phyloP scores from a whole-genome alignment of 257 asterid genomes.

The Ilex asprella region DNA sequence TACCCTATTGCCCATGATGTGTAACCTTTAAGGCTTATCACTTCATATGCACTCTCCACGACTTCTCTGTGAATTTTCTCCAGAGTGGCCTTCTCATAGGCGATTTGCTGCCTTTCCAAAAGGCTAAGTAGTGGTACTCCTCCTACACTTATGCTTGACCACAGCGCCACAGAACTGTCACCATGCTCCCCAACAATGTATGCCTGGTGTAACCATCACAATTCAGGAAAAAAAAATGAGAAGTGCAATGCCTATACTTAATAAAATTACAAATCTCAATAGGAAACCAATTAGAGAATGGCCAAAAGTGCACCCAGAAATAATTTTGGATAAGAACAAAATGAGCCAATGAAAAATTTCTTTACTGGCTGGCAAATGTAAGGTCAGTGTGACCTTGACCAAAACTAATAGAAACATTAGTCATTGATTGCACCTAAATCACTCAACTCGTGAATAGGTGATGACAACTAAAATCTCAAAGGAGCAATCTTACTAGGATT shows the following conservation, averaged over 20 bases:
- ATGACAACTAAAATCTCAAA: too few relatives aligned
- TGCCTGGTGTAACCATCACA: constrained; percentile 34
- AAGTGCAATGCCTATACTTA: neutral
- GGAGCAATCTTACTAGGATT: too few relatives aligned
- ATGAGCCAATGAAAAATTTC: too few relatives aligned
- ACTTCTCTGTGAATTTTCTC: constrained; percentile 68
- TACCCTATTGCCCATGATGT: constrained; percentile 96
- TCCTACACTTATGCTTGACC: constrained; percentile 93
- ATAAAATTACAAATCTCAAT: too few relatives aligned
- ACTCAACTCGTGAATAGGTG: too few relatives aligned
- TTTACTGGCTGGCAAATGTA: too few relatives aligned
- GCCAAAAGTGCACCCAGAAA: too few relatives aligned
- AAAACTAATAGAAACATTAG: too few relatives aligned
- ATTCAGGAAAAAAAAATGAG: neutral
- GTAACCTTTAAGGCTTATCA: constrained; percentile 76
- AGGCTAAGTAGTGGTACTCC: constrained; percentile 75
- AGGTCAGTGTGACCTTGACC: too few relatives aligned
- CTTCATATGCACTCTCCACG: constrained; percentile 74
- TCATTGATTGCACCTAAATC: too few relatives aligned
- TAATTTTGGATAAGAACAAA: too few relatives aligned
- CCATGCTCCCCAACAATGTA: constrained; percentile 92
- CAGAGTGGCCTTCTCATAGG: constrained; percentile 62
- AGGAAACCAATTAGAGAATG: too few relatives aligned
- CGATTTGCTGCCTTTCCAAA: constrained; percentile 58
- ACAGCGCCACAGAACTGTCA: constrained; percentile 81